Evolutionary conservation across 2,329 filamentous ascomycete genomes (phyloP).

Genomic region (Berkeleyomyces basicola): DNA sequence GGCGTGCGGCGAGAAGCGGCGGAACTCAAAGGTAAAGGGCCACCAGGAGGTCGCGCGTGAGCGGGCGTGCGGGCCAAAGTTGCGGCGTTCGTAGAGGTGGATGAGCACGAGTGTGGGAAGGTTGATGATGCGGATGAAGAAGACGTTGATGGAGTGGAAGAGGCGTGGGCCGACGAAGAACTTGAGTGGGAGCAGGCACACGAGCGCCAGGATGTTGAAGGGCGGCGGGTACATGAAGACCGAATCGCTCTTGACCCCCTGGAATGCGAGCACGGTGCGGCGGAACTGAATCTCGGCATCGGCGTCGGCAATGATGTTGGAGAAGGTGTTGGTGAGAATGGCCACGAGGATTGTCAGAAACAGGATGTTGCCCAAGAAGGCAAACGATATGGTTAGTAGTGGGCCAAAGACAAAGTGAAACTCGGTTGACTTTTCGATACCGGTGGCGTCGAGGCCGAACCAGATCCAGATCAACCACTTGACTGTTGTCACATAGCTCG

Average conservation of each 20-base stretch:
- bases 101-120: slow-evolving; percentile 45
- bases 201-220: slow-evolving; percentile 50
- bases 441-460: slow-evolving; percentile 54
- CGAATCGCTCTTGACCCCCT: slow-evolving; percentile 56
- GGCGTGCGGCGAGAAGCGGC: slow-evolving; percentile 35
- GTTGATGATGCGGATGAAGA: slow-evolving; percentile 45
- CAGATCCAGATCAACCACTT: slow-evolving; percentile 72
- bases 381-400: slow-evolving; percentile 52
- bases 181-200: slow-evolving; percentile 48
- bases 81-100: slow-evolving; percentile 41
- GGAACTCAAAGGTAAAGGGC: slow-evolving; percentile 28
- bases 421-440: slow-evolving; percentile 33
- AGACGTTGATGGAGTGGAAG: slow-evolving; percentile 59
- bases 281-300: slow-evolving; percentile 56
- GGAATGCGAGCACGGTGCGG: slow-evolving; percentile 53
- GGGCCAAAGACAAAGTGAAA: slow-evolving; percentile 54
- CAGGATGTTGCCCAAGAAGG: slow-evolving; percentile 57
- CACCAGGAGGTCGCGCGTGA: slow-evolving; percentile 9
- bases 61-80: slow-evolving; percentile 20
- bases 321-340: slow-evolving; percentile 57
- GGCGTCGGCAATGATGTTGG: slow-evolving; percentile 51
- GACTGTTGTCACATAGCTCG: slow-evolving; percentile 37
- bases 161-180: slow-evolving; percentile 42
- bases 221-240: slow-evolving; percentile 54
- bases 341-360: slow-evolving; percentile 61